Percentiles rank a stretch among this genome's conserved stretches.
phyloP scores from a whole-genome alignment of 371 early-diverging fungal genomes.

The Apophysomyces elegans region DNA sequence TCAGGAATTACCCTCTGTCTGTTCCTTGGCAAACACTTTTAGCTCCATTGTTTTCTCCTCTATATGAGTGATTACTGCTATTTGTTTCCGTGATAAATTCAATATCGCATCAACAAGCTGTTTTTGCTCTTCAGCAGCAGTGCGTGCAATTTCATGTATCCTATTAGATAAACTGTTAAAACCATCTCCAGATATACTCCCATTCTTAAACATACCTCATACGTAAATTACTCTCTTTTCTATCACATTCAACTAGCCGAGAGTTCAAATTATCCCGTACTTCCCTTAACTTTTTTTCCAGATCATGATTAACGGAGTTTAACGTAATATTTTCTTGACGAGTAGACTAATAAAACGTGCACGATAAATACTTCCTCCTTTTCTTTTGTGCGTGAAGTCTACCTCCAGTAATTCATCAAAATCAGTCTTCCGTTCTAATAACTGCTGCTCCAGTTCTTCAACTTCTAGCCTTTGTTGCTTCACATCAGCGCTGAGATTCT shows the following conservation, averaged over 20 bases:
- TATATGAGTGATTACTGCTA: not conserved
- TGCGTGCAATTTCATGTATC: not conserved
- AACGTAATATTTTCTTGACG: not conserved
- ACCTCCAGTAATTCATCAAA: constrained; percentile 3
- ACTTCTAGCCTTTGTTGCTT: not conserved
- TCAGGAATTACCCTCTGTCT: not conserved
- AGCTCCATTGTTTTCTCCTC: not conserved
- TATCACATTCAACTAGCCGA: not conserved
- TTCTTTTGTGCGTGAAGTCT: not conserved
- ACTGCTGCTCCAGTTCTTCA: not conserved
- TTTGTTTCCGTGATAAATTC: not conserved
- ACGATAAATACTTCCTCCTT: not conserved
- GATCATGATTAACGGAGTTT: not conserved
- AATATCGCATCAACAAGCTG: not conserved
- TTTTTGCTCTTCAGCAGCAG: not conserved
- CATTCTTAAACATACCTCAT: not conserved
- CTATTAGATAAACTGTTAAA: not conserved
- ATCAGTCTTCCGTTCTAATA: not conserved
- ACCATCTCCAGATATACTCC: not conserved
- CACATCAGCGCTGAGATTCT: not conserved
- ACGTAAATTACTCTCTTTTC: not conserved
- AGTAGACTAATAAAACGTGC: not conserved
- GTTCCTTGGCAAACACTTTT: not conserved
- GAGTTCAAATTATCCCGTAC: not conserved
- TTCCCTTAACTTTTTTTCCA: not conserved